Evolutionary conservation across 2,329 filamentous ascomycete genomes (phyloP).

Genomic region (Fonsecaea nubica): DNA sequence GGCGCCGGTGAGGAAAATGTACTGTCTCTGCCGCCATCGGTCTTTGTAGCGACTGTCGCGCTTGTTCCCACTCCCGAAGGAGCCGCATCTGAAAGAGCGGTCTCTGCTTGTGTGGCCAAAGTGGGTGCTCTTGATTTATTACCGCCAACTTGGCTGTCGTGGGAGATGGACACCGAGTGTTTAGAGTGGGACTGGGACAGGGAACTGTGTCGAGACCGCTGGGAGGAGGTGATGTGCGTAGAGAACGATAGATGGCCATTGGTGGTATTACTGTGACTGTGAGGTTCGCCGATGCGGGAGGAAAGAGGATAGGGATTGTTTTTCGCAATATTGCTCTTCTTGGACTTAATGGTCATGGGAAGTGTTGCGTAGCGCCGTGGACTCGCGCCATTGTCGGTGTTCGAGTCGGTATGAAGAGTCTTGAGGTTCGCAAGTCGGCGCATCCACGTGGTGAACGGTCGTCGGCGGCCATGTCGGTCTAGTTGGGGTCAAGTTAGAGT

Average conservation of each 20-base stretch:
- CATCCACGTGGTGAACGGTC: conserved; percentile 92
- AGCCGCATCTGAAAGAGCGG: conserved; percentile 73
- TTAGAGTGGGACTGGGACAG: conserved; percentile 61
- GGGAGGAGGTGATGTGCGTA: conserved; percentile 53
- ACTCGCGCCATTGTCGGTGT: conserved; percentile 38
- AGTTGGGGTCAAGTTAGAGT: conserved; percentile 27
- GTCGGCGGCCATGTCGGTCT: conserved; percentile 77
- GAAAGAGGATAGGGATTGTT: conserved; percentile 95
- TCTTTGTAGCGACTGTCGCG: conserved; percentile 65
- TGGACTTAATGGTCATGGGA: conserved; percentile 44
- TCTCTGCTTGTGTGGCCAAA: conserved; percentile 81
- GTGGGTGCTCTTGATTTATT: conserved; percentile 79
- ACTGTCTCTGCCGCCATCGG: conserved; percentile 71
- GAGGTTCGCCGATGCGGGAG: conserved; percentile 50
- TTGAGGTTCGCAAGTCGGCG: conserved; percentile 92
- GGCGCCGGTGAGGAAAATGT: conserved; percentile 70
- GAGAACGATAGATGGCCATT: conserved; percentile 62
- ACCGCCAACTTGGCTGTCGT: conserved; percentile 60
- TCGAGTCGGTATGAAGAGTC: conserved; percentile 66
- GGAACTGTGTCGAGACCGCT: conserved; percentile 64
- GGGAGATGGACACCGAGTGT: conserved; percentile 67
- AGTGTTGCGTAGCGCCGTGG: conserved; percentile 35
- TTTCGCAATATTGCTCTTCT: conserved; percentile 69
- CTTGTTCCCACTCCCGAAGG: conserved; percentile 83
- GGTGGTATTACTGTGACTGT: conserved; percentile 47